Base-by-base conservation (phyloP, 352 stramenopile genomes). In the Elongisporangium prolatum region DNA sequence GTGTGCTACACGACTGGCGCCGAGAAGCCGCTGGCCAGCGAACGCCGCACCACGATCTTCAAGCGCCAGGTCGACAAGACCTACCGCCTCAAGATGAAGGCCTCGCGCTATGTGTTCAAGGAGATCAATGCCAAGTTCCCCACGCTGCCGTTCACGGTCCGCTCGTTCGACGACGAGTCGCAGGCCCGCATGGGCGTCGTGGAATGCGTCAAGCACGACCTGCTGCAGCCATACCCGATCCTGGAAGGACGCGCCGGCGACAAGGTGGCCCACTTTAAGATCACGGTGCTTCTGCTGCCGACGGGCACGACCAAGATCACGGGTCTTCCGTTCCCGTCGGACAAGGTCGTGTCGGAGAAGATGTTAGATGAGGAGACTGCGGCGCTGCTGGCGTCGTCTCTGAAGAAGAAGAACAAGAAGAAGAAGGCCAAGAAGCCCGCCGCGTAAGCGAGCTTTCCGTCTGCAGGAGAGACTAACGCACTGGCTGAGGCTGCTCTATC, bases 251-350 rank as follows among this genome's bases (percentile, higher is more conserved):
- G 92, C 54, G 73, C 79, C 11, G 96, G 95, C 50, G 97, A 98
- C 54, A 96, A 98, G 68, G 92, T 99, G 28, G 97, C 95, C 5
- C 98, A 99, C 79, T 98, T 99, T 80, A 99, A 99, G 87, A 96
- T 91, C 56, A 99, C 98, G 13, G 93, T 99, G 50, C 80, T 99
- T 55, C 82, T 99, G 50, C 69, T 99, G 59, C 91, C 96, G 25
- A 97, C 84, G 40, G 97, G 97, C 65, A 98, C 96, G 4, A 87
- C 83, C 28, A 96, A 98, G 78, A 98, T 99, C 55, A 99, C 97
- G 49, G 97, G 97, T 52, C 74, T 99, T 52, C 67, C 83, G 21
- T 87, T 98, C 67, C 92, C 92, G 24, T 69, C 64, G 17, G 96
- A 98, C 62, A 74, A 73, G 65, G 85, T 98, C 63, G 88, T 86